Conservation (phyloP, 306 rosid species). For the Cyclanthera cordifolia region DNA sequence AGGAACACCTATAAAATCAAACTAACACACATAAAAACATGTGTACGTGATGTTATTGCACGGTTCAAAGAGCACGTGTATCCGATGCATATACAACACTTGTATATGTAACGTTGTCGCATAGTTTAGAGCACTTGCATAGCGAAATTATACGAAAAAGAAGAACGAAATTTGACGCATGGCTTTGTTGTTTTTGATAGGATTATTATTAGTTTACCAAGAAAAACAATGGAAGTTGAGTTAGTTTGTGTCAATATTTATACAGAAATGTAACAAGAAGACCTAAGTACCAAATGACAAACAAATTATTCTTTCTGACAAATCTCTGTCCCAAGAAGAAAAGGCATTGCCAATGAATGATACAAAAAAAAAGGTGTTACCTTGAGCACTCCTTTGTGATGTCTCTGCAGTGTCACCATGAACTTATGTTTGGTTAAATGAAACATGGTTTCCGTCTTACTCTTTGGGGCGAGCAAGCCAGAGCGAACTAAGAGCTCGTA, state of each 20-base stretch:
- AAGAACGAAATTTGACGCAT: background rate
- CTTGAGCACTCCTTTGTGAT: background rate
- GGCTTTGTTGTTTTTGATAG: background rate
- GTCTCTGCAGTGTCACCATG: conserved; percentile 7
- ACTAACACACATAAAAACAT: background rate
- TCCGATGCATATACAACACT: background rate
- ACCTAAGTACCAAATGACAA: background rate
- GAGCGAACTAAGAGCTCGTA: conserved; percentile 92
- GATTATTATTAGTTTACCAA: conserved; percentile 7
- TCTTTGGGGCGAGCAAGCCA: conserved; percentile 96
- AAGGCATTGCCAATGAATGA: conserved; percentile 12
- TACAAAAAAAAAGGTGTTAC: conserved; percentile 15
- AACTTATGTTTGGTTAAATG: background rate
- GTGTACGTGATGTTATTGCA: too few species aligned
- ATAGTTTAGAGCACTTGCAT: too few species aligned
- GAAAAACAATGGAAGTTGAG: conserved; percentile 9
- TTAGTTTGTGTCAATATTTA: conserved; percentile 4
- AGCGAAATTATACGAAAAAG: background rate
- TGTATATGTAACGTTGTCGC: too few species aligned
- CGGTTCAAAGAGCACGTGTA: background rate
- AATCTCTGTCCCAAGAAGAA: conserved; percentile 6
- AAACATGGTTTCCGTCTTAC: background rate
- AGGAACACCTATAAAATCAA: background rate
- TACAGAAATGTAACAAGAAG: conserved; percentile 6
- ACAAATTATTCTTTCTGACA: background rate